A percentile compares a stretch with the other conserved stretches of the same genome.
These are phyloP conservation scores for Lagerstroemia speciosa DNA, from an alignment of 345 rosid species.

Conservation along the genomic window DNA sequence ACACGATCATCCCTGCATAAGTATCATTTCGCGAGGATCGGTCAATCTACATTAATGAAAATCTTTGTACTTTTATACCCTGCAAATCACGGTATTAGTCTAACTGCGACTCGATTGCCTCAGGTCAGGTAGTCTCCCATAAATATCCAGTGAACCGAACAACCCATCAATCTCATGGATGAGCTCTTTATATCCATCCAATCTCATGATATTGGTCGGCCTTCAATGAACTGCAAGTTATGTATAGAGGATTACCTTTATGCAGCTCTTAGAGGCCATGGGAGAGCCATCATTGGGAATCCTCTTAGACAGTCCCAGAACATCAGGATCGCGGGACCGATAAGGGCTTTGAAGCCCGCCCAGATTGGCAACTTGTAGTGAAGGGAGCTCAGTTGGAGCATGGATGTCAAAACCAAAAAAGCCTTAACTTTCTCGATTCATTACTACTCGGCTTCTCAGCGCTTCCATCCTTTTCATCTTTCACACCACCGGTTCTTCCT, in stretches of 20 bases:
- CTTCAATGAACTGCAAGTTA: conserved; percentile 14
- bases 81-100: too few relatives aligned
- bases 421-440: conserved; percentile 16
- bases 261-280: too few relatives aligned
- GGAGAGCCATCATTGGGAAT: too few relatives aligned
- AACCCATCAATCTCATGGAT: conserved; percentile 31
- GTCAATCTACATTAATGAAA: conserved; percentile 30
- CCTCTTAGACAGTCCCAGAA: conserved; percentile 9
- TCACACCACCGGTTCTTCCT: neutral
- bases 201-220: conserved; percentile 24
- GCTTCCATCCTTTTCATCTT: conserved; percentile 20
- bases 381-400: conserved; percentile 50
- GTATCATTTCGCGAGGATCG: conserved; percentile 20
- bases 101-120: too few relatives aligned
- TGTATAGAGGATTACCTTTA: too few relatives aligned
- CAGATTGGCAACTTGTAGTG: conserved; percentile 37
- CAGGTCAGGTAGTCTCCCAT: too few relatives aligned
- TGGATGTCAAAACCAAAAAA: conserved; percentile 42
- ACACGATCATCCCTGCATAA: conserved; percentile 29
- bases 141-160: conserved; percentile 41
- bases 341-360: conserved; percentile 4
- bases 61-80: conserved; percentile 20
- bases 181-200: conserved; percentile 26
- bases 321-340: conserved; percentile 22
- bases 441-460: conserved; percentile 14